Conservation (phyloP, 148 eudicot genomes). For the Bassia scoparia region DNA sequence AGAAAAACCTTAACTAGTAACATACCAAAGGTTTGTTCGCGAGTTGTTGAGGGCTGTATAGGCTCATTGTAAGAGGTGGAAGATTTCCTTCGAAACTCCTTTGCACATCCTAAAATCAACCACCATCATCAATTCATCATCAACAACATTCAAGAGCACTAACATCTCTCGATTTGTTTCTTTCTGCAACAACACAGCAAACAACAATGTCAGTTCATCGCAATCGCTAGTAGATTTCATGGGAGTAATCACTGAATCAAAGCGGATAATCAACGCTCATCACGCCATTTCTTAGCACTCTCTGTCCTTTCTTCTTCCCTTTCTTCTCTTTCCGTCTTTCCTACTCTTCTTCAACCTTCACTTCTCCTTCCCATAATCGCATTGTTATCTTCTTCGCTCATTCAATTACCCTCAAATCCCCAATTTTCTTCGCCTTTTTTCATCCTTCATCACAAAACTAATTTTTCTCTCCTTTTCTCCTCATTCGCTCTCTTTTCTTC, state of each 20-base stretch:
- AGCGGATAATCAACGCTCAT: constrained; percentile 43
- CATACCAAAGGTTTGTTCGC: too few species aligned
- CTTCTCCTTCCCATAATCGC: constrained; percentile 24
- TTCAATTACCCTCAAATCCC: not conserved
- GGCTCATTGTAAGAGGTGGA: too few species aligned
- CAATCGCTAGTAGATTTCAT: constrained; percentile 32
- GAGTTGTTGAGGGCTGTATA: too few species aligned
- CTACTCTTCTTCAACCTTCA: constrained; percentile 33
- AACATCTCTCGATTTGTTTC: too few species aligned
- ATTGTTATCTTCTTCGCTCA: constrained; percentile 15
- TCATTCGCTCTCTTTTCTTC: constrained; percentile 25
- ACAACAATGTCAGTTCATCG: constrained; percentile 12
- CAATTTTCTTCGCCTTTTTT: not conserved
- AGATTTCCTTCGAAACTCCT: too few species aligned
- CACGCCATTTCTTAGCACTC: constrained; percentile 53
- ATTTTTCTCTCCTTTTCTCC: constrained; percentile 28
- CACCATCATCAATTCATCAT: too few species aligned
- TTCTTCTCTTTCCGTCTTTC: constrained; percentile 39
- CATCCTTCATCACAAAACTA: constrained; percentile 10
- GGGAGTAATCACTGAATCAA: constrained; percentile 42
- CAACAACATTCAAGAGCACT: too few species aligned
- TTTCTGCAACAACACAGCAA: not conserved
- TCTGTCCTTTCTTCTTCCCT: constrained; percentile 51
- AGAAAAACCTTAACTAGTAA: too few species aligned
- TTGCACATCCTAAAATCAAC: too few species aligned